Evolutionary conservation across 169 alveolate genomes (phyloP), one percentile per base, ranked within the genome.

Genomic region (Babesia divergens): DNA sequence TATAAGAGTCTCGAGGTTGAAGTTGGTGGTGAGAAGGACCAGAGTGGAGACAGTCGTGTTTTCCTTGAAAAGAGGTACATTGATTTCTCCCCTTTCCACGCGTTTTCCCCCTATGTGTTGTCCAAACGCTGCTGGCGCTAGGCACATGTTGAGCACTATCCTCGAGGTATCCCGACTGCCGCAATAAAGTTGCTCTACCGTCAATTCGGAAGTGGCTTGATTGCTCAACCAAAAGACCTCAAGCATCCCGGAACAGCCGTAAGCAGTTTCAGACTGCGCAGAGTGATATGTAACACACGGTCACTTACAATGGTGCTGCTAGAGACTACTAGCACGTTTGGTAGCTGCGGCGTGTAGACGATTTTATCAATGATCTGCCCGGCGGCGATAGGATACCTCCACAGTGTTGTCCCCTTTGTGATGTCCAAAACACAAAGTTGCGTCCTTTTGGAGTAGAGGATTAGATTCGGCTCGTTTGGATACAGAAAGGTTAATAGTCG

Each of bases 21-120:
- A 58, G 64, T 70, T 70, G 32, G 77, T 8, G 3, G 82, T 70
- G 38, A 70, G 46, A 20, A 70, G 64, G 24, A 70, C 82, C 6
- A 70, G 50, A 6, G 82, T 56, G 14, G 72, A 50, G 13, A 20
- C 22, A 9, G 3, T 14, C 13, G 62, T 20, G 29, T 55, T 56
- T 20, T 38, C 6, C 4, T 14, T 18, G 31, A 44, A 56, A n/a
- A 47, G 51, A 4, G 82, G 60, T 0, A 16, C 18, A 18, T 35
- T 35, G 3, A 53, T 24, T 31, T 6, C 69, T 11, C 28, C 70
- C 47, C 54, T 59, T 18, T 59, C 54, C 16, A 6, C 1, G 6
- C 28, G 16, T 9, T 5, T 16, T 3, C 18, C 24, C 1, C 26
- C 40, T 0, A n/a, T 6, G 3, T n/a, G 29, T 5, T 2, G 0